phyloP scores from a whole-genome alignment of 164 flowering plant species.

The Tetrastigma voinierianum region DNA sequence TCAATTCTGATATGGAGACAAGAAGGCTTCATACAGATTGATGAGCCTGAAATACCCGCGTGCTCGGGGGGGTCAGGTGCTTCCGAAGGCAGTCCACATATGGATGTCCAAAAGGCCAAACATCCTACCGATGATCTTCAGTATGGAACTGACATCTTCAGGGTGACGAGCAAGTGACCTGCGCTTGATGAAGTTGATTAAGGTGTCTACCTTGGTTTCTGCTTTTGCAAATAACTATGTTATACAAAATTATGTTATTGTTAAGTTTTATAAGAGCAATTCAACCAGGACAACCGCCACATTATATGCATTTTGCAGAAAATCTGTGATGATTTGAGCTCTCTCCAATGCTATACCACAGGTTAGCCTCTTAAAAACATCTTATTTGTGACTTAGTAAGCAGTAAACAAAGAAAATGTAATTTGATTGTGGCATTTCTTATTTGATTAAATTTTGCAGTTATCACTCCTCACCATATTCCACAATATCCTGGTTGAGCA shows the following conservation, averaged over 20 bases:
- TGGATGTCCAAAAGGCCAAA: constrained; percentile 21
- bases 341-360: constrained; percentile 96
- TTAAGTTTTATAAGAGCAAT: constrained; percentile 84
- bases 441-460: constrained; percentile 46
- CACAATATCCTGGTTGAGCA: constrained; percentile 78
- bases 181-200: constrained; percentile 72
- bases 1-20: constrained; percentile 29
- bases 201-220: constrained; percentile 59
- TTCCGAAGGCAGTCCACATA: constrained; percentile 16
- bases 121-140: constrained; percentile 24
- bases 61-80: constrained; percentile 12
- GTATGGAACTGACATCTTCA: constrained; percentile 49
- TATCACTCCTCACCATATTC: constrained; percentile 74
- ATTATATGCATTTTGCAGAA: constrained; percentile 58
- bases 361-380: constrained; percentile 36
- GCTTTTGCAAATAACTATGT: constrained; percentile 64
- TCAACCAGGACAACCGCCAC: constrained; percentile 58
- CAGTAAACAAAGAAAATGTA: neutral
- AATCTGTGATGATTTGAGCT: constrained; percentile 89
- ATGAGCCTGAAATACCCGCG: constrained; percentile 25
- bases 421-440: neutral
- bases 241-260: constrained; percentile 84
- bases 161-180: constrained; percentile 50
- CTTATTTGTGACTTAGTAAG: constrained; percentile 2
- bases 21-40: constrained; percentile 21